Percentiles rank a stretch among this genome's conserved stretches.
Evolutionary conservation across 1,284 basidiomycete species (phyloP).

Genomic region (Puccinia coronata): DNA sequence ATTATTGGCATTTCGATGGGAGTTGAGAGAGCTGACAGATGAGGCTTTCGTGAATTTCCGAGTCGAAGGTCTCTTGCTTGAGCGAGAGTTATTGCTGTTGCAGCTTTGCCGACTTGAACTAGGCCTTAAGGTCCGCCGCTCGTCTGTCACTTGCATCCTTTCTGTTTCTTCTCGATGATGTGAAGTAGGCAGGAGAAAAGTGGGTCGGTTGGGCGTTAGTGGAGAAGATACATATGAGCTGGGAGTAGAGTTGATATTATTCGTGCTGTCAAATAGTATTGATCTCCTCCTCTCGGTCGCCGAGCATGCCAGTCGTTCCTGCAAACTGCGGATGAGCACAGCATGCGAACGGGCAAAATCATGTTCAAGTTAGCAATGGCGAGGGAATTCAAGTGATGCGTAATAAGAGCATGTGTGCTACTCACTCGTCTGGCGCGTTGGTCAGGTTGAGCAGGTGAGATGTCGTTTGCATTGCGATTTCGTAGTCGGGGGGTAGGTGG

Average conservation of each 20-base stretch:
- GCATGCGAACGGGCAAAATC: too few relatives aligned
- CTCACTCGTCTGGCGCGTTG: neutral
- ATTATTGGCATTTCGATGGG: neutral
- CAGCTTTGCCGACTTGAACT: neutral
- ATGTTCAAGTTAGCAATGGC: too few relatives aligned
- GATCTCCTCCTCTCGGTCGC: neutral
- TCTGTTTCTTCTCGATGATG: neutral
- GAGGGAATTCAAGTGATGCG: neutral
- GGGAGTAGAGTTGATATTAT: neutral
- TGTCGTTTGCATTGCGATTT: neutral
- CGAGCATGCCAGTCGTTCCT: neutral
- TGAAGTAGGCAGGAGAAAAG: neutral
- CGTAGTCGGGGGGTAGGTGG: conserved; percentile 6
- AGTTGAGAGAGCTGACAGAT: neutral
- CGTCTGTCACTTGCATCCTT: neutral
- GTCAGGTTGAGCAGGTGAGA: neutral
- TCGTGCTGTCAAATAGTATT: neutral
- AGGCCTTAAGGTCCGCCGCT: neutral
- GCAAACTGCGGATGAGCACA: neutral
- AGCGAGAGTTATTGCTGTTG: neutral
- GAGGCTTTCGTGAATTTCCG: neutral
- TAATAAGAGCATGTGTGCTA: neutral
- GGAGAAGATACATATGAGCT: neutral
- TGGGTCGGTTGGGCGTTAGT: neutral
- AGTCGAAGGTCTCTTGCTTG: neutral